Evolutionary conservation across 768 basidiomycete species (phyloP).

Genomic region (Boletus barrowsii): DNA sequence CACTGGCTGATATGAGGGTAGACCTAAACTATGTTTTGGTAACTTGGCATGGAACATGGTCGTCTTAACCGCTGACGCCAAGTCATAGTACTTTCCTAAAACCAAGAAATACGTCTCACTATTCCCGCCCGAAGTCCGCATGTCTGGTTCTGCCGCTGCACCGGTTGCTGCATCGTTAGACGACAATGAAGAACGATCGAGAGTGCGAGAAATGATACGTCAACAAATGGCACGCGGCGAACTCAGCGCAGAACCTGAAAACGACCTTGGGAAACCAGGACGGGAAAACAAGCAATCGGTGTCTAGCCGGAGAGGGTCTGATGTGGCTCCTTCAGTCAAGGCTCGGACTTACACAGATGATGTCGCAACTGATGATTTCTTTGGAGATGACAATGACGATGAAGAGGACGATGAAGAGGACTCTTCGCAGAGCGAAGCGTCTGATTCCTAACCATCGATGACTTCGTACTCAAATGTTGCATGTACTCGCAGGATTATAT

Average conservation of each 20-base stretch:
- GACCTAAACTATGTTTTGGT: constrained; percentile 92
- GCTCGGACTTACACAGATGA: constrained; percentile 7
- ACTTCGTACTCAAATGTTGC: constrained; percentile 19
- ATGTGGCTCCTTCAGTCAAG: constrained; percentile 1
- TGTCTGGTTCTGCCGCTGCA: constrained; percentile 7
- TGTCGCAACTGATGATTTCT: constrained; percentile 25
- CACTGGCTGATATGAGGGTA: constrained; percentile 65
- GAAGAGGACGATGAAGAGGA: constrained; percentile 7
- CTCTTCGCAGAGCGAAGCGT: constrained; percentile 14
- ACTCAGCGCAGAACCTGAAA: constrained; percentile 60
- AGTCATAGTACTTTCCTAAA: constrained; percentile 76
- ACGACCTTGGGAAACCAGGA: constrained; percentile 22
- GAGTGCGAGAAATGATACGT: constrained; percentile 57
- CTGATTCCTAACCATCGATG: constrained; percentile 7
- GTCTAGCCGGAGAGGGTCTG: constrained; percentile 3
- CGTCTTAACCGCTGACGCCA: background rate
- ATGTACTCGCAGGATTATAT: constrained; percentile 70
- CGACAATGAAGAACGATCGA: constrained; percentile 50
- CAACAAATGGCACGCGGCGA: constrained; percentile 59
- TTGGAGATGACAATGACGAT: constrained; percentile 27
- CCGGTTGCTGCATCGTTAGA: constrained; percentile 10
- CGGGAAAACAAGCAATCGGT: constrained; percentile 3
- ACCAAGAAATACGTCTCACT: constrained; percentile 86
- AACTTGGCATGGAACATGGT: constrained; percentile 3
- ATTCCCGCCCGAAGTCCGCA: constrained; percentile 65